Evolutionary conservation across 2,329 filamentous ascomycete genomes (phyloP).

Genomic region (Fusarium pseudoanthophilum): DNA sequence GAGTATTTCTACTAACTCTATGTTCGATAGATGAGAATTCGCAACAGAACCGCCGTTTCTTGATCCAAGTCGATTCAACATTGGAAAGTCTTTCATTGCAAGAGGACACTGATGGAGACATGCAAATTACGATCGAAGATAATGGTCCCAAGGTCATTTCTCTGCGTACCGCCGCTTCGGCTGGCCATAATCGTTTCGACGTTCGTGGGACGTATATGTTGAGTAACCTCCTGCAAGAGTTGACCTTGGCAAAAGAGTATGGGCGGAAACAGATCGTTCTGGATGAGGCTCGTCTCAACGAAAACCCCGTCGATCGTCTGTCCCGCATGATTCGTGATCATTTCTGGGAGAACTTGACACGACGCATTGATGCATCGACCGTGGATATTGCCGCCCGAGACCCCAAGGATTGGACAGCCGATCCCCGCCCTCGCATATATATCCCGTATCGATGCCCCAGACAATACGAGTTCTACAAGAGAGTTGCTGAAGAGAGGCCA

Average conservation of each 20-base stretch:
- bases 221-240: conserved; percentile 93
- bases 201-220: conserved; percentile 97
- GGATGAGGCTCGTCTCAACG: conserved; percentile 89
- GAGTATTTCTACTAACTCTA: conserved; percentile 8
- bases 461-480: conserved; percentile 88
- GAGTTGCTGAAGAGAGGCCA: conserved; percentile 80
- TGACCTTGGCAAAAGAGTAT: conserved; percentile 91
- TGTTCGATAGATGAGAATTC: conserved; percentile 74
- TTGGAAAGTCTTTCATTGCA: conserved; percentile 81
- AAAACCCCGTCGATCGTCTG: conserved; percentile 92
- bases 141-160: conserved; percentile 90
- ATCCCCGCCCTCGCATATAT: conserved; percentile 92
- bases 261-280: conserved; percentile 90
- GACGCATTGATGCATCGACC: conserved; percentile 87
- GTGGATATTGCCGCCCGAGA: conserved; percentile 89
- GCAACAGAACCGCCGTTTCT: conserved; percentile 76
- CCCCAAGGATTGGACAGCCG: conserved; percentile 93
- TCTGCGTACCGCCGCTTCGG: conserved; percentile 85
- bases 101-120: conserved; percentile 93
- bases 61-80: conserved; percentile 87
- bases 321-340: conserved; percentile 86
- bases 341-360: conserved; percentile 93
- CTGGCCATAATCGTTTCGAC: conserved; percentile 87
- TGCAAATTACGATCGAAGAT: conserved; percentile 98
- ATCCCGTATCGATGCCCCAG: conserved; percentile 85